These are phyloP conservation scores for Gentiana straminea DNA, from an alignment of 257 asterid genomes.

Conservation along the genomic window DNA sequence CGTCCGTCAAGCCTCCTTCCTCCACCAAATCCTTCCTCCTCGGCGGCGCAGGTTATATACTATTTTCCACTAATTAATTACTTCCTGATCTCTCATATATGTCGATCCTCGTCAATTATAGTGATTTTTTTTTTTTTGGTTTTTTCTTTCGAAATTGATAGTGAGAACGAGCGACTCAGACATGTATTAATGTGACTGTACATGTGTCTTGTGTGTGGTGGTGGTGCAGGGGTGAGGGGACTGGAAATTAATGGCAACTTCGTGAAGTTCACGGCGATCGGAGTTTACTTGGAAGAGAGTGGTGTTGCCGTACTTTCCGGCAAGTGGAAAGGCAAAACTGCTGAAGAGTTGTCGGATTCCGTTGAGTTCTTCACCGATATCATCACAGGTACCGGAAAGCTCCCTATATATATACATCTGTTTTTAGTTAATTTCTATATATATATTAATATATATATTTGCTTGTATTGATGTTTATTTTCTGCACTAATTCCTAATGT, in stretches of 20 bases:
- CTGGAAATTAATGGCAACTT: constrained; percentile 60
- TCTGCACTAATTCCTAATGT: too few species aligned
- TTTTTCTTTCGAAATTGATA: too few species aligned
- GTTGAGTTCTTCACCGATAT: constrained; percentile 58
- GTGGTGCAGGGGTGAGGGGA: constrained; percentile 62
- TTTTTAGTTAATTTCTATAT: too few species aligned
- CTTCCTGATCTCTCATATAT: too few species aligned
- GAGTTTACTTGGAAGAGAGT: constrained; percentile 48
- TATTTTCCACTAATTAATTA: not conserved
- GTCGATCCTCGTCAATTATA: too few species aligned
- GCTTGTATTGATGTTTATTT: too few species aligned
- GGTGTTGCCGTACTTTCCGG: constrained; percentile 46
- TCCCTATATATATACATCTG: too few species aligned
- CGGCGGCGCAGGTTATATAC: constrained; percentile 69
- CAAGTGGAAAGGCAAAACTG: constrained; percentile 65
- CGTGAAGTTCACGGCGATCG: constrained; percentile 72
- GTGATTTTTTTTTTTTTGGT: too few species aligned
- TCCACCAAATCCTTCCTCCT: constrained; percentile 45
- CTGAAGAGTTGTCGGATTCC: constrained; percentile 46
- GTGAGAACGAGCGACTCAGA: too few species aligned
- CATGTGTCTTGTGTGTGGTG: constrained; percentile 13
- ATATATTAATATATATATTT: too few species aligned
- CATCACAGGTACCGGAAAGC: constrained; percentile 53
- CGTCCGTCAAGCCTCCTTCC: constrained; percentile 56
- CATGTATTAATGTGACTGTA: not conserved